Evolutionary conservation across 2,329 filamentous ascomycete species (phyloP), one percentile per base, ranked within the genome.

Genomic region (Neofusicoccum parvum): DNA sequence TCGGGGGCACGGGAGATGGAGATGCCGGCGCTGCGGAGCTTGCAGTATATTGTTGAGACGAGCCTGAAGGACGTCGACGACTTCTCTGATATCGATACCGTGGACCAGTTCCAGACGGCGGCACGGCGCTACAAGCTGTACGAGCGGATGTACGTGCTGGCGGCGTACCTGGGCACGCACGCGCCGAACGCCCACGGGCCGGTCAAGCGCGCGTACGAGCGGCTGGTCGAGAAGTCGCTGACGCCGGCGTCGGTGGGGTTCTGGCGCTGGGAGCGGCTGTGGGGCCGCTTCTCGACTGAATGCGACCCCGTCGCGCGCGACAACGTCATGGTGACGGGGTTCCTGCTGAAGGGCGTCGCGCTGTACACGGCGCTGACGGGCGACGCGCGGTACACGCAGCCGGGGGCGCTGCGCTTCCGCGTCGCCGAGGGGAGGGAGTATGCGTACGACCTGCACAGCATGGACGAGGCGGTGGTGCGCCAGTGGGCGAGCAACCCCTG

Each of bases 251-350:
- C 70, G 2, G 49, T 71, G 27, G 66, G 68, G n/a, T 70, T 64
- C 59, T 71, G 69, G 68, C 66, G 68, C n/a, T 71, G 69, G 68
- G 68, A 71, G 46, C 58, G 45, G 11, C 23, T 70, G 17, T 59
- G 65, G 54, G 69, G 68, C 10, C 69, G 69, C 43, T 69, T 69
- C 56, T n/a, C 54, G 60, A 5, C 36, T 2, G 65, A 70, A 23
- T 70, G 67, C 64, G 69, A 70, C 23, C 68, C 69, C 1, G 65
- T 67, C 14, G 41, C 50, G 32, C 53, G 66, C 36, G 68, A 69
- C 34, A 69, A 70, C 58, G 69, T 70, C 45, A 71, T 71, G 69
- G 69, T 71, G 7, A 67, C 67, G 1, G 69, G 68, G 0, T 71
- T 70, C 39, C 54, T 69, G 1, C 43, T 67, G 1, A 65, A 66